Conservation (phyloP, 1,139 yeast species). For the Taphrina sp. region DNA sequence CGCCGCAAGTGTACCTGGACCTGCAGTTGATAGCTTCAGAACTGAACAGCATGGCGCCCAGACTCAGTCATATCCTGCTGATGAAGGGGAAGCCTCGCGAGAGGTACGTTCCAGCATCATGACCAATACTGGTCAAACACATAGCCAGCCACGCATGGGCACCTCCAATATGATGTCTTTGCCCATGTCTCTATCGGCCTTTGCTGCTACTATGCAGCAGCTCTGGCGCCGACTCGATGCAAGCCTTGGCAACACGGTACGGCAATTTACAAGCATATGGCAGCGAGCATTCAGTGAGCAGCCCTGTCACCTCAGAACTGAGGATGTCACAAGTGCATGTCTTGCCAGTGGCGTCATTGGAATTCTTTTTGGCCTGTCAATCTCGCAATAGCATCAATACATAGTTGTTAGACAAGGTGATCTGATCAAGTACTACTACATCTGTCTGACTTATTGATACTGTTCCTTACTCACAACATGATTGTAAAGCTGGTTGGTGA, state of each 20-base stretch:
- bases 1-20: not conserved
- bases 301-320: slow-evolving; percentile 7
- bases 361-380: slow-evolving; percentile 5
- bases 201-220: not conserved
- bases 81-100: not conserved
- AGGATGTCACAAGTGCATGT: slow-evolving; percentile 29
- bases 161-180: not conserved
- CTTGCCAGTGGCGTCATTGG: slow-evolving; percentile 19
- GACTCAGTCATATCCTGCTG: too few species aligned
- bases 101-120: too few species aligned
- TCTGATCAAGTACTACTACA: too few species aligned
- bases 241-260: not conserved
- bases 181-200: not conserved
- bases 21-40: too few species aligned
- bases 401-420: too few species aligned
- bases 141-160: not conserved
- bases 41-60: not conserved
- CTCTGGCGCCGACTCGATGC: slow-evolving; percentile 1
- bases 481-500: too few species aligned
- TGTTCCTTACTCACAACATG: too few species aligned
- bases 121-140: not conserved
- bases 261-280: not conserved
- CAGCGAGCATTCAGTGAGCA: slow-evolving; percentile 7
- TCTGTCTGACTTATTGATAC: too few species aligned
- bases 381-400: not conserved